Evolutionary conservation across 2,329 filamentous ascomycete genomes (phyloP).

Genomic region (Acarospora socialis): DNA sequence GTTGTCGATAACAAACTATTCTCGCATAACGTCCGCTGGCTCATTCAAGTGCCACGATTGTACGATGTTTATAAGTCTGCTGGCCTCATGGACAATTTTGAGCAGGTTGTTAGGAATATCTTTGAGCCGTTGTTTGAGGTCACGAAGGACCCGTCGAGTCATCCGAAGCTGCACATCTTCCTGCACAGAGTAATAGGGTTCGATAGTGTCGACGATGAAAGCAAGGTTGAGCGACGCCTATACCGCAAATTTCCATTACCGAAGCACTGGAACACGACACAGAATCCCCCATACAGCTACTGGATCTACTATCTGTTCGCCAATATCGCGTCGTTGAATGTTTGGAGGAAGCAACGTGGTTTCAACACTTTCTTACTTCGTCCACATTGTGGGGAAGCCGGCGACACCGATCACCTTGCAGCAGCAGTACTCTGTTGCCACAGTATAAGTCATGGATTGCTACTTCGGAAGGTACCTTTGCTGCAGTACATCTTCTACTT

Average conservation of each 20-base stretch:
- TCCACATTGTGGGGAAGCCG: constrained; percentile 91
- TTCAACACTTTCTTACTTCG: constrained; percentile 93
- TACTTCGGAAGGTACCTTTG: constrained; percentile 84
- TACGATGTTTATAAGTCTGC: constrained; percentile 93
- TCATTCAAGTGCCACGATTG: constrained; percentile 85
- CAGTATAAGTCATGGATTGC: constrained; percentile 88
- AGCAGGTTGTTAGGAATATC: constrained; percentile 79
- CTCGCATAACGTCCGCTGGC: constrained; percentile 93
- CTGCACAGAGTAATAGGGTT: constrained; percentile 91
- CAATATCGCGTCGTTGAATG: constrained; percentile 84
- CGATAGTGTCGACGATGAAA: constrained; percentile 96
- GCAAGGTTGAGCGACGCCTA: constrained; percentile 86
- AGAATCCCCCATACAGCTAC: constrained; percentile 97
- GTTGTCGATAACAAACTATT: constrained; percentile 97
- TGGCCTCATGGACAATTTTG: constrained; percentile 74
- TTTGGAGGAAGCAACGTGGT: constrained; percentile 75
- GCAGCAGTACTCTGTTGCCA: constrained; percentile 85
- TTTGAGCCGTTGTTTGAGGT: constrained; percentile 93
- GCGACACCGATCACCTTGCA: constrained; percentile 89
- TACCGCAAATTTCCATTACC: constrained; percentile 92
- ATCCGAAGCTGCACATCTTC: constrained; percentile 90
- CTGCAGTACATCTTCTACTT: constrained; percentile 96
- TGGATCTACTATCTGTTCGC: constrained; percentile 97
- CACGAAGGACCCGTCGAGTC: constrained; percentile 68
- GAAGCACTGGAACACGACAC: constrained; percentile 73